Evolutionary conservation across 2,329 filamentous ascomycete genomes (phyloP).

Genomic region (Epichloe sp.): DNA sequence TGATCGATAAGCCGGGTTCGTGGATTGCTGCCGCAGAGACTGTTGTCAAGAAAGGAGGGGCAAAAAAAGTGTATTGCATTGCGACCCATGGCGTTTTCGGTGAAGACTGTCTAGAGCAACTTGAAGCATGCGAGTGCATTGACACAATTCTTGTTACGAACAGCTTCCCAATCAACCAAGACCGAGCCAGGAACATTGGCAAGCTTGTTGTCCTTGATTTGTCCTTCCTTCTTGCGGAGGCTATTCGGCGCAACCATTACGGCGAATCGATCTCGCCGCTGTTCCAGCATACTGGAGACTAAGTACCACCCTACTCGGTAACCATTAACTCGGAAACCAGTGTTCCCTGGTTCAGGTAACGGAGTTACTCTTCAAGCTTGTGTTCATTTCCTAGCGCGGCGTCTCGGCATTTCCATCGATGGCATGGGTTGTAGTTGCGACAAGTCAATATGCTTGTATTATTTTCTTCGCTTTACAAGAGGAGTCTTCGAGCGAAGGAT

Average conservation of each 20-base stretch:
- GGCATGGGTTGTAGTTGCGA: background rate
- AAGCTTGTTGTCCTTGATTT: slow-evolving; percentile 88
- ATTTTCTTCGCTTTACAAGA: background rate
- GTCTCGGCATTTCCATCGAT: slow-evolving; percentile 13
- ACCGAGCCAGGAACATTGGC: slow-evolving; percentile 54
- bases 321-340: slow-evolving; percentile 1
- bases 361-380: background rate
- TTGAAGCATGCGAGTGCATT: slow-evolving; percentile 88
- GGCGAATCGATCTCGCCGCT: slow-evolving; percentile 67
- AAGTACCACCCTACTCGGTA: slow-evolving; percentile 10
- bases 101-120: slow-evolving; percentile 74
- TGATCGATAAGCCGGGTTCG: slow-evolving; percentile 94
- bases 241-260: slow-evolving; percentile 91
- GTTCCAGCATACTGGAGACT: slow-evolving; percentile 54
- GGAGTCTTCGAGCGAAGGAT: background rate
- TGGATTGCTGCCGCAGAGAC: slow-evolving; percentile 98
- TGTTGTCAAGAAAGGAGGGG: slow-evolving; percentile 81
- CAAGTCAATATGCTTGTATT: background rate
- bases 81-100: slow-evolving; percentile 94
- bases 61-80: slow-evolving; percentile 90
- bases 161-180: slow-evolving; percentile 79
- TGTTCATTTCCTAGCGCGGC: slow-evolving; percentile 21
- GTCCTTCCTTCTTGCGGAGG: slow-evolving; percentile 76
- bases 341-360: background rate
- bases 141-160: slow-evolving; percentile 92